Evolutionary conservation across 768 basidiomycete species (phyloP), one percentile per base, ranked within the genome.

Genomic region (Mycena sanguinolenta): DNA sequence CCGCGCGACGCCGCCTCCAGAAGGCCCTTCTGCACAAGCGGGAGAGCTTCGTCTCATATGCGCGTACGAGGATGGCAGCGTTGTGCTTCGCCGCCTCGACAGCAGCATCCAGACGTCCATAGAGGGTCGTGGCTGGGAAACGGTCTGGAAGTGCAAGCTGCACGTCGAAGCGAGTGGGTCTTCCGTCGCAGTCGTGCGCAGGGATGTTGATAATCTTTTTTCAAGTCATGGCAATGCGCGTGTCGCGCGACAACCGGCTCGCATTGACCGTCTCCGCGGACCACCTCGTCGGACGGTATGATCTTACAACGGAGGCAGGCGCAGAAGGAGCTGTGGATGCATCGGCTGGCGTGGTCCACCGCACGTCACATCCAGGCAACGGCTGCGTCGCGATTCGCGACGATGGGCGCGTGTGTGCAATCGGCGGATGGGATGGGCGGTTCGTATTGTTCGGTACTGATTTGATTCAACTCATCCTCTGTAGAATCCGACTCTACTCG

Each of bases 401-500:
- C 39, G 91, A 94, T 72, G 95, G 91, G 0, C 87, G 87, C 25
- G 88, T 98, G 0, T 92, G 96, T 74, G 96, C 96, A 0, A 84
- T 96, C 2, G 97, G 93, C 3, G 95, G 96, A 0, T 98, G 97
- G 97, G 96, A 99, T 70, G 96, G 97, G 39, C 89, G 86, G 97
- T 96, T 73, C 74, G 93, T 81, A 8, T 42, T n/a, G 52, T 54
- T n/a, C 50, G 63, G 4, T 39, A 44, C 53, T 42, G 19, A 42
- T 42, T 27, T 34, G 7, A 12, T 30, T 4, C 34, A 19, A 4
- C 21, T 46, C 7, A 32, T 42, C 21, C 1, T 8, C 2, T 12
- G 2, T 76, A 98, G 95, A 67, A 84, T 97, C 21, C 90, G 95
- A 0, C 82, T 98, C 10, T 96, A 93, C 80, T 93, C 95, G 0